These are phyloP conservation scores for Chalara sp. DNA, from an alignment of 2,329 filamentous ascomycete genomes.

Conservation along the genomic window DNA sequence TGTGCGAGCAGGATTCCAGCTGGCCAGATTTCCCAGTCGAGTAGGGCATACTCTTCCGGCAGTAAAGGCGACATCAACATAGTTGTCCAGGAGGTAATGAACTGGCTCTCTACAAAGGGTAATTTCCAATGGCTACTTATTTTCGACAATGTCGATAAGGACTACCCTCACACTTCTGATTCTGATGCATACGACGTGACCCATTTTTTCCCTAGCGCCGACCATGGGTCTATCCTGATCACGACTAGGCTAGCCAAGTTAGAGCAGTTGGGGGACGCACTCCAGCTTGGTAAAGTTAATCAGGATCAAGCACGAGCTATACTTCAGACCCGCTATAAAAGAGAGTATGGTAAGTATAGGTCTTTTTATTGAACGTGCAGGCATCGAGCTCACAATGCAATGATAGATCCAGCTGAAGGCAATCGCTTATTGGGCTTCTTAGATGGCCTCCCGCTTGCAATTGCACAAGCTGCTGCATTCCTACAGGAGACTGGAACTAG, in stretches of 20 bases:
- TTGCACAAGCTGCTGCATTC: constrained; percentile 6
- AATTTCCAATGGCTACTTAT: constrained; percentile 29
- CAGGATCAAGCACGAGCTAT: constrained; percentile 6
- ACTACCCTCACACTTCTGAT: constrained; percentile 1
- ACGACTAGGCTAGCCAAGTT: constrained; percentile 13
- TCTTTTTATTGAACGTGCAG: neutral
- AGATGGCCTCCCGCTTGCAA: constrained; percentile 5
- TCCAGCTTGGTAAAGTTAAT: constrained; percentile 4
- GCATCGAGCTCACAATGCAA: constrained; percentile 1
- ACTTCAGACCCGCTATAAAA: neutral
- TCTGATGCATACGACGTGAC: constrained; percentile 8
- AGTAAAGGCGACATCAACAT: constrained; percentile 1
- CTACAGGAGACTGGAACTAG: constrained; percentile 8
- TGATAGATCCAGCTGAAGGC: neutral
- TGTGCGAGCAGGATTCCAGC: constrained; percentile 5
- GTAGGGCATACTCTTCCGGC: neutral
- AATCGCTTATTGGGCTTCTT: constrained; percentile 1
- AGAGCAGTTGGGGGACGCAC: constrained; percentile 1
- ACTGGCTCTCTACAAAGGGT: constrained; percentile 6
- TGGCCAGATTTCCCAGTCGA: constrained; percentile 5
- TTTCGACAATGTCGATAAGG: constrained; percentile 29
- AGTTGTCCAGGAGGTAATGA: constrained; percentile 5
- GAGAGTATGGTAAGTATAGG: constrained; percentile 1
- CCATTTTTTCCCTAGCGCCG: constrained; percentile 28
- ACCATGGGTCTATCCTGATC: constrained; percentile 24